phyloP scores from a whole-genome alignment of 176 grass and related monocot genomes.

The Triticum urartu region DNA sequence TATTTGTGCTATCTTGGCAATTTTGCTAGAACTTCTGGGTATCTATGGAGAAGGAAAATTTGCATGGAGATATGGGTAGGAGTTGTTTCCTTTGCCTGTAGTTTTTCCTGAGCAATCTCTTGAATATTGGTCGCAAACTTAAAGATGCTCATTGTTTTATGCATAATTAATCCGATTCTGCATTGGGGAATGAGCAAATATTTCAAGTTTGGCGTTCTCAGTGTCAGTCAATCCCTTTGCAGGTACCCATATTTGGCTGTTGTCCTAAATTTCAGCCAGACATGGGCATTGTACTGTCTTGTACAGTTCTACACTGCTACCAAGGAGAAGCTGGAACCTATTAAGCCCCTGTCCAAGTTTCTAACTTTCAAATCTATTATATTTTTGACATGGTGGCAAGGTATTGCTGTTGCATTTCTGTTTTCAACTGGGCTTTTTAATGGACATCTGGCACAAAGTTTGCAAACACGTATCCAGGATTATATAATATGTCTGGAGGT shows the following conservation, averaged over 20 bases:
- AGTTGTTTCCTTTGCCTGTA: conserved; percentile 10
- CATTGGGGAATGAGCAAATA: background rate
- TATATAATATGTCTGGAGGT: conserved; percentile 99
- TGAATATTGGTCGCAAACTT: background rate
- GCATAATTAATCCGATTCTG: conserved; percentile 1
- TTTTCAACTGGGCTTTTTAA: conserved; percentile 91
- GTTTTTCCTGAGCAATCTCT: background rate
- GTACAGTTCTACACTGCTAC: conserved; percentile 92
- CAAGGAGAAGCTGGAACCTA: conserved; percentile 92
- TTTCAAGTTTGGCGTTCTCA: conserved; percentile 11
- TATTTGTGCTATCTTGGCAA: conserved; percentile 89
- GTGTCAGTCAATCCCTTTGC: conserved; percentile 13
- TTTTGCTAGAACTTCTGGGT: conserved; percentile 77
- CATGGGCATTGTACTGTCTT: conserved; percentile 98
- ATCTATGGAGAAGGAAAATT: conserved; percentile 98
- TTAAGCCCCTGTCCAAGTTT: conserved; percentile 93
- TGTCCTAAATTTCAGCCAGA: conserved; percentile 97
- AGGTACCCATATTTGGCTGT: conserved; percentile 98
- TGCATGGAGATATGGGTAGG: conserved; percentile 94
- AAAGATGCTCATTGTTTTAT: background rate
- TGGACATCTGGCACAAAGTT: conserved; percentile 84
- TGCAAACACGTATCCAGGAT: conserved; percentile 92
- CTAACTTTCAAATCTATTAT: conserved; percentile 99
- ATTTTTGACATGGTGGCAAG: conserved; percentile 99
- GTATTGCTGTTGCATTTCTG: conserved; percentile 91